Conservation (phyloP, 768 basidiomycete species). For the Mycena filopes region DNA sequence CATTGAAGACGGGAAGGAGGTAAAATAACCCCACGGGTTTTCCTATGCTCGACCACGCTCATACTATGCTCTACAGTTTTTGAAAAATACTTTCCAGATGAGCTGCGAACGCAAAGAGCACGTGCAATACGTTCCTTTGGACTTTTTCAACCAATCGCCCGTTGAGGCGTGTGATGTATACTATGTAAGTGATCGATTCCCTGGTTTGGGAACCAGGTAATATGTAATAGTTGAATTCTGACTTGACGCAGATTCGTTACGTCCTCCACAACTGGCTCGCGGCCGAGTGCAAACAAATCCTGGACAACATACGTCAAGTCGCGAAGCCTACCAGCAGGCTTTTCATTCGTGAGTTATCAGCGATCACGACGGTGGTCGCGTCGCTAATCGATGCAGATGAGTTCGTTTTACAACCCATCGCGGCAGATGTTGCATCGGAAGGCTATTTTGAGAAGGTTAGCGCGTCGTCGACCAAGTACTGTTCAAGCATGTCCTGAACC, state of each 20-base stretch:
- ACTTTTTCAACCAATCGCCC: constrained; percentile 41
- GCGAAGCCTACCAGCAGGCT: constrained; percentile 41
- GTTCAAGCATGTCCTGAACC: no score
- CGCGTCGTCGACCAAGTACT: no score
- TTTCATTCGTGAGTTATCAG: constrained; percentile 43
- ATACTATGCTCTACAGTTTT: neutral
- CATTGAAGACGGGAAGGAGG: constrained; percentile 43
- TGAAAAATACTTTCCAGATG: neutral
- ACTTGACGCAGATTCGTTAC: neutral
- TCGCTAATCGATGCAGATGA: constrained; percentile 34
- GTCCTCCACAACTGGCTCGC: constrained; percentile 45
- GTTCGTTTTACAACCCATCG: constrained; percentile 40
- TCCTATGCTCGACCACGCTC: no score
- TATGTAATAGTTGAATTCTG: no score
- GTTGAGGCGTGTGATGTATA: constrained; percentile 36
- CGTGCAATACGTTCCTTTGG: constrained; percentile 36
- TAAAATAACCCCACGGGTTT: no score
- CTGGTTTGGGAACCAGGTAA: neutral
- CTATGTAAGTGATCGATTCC: constrained; percentile 42
- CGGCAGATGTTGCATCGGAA: constrained; percentile 15
- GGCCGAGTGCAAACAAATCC: constrained; percentile 38
- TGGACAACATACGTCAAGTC: constrained; percentile 39
- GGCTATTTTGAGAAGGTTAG: neutral
- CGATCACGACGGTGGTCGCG: constrained; percentile 40
- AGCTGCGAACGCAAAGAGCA: neutral